Conservation (phyloP, 768 basidiomycete genomes). For the Cystofilobasidium ferigula region DNA sequence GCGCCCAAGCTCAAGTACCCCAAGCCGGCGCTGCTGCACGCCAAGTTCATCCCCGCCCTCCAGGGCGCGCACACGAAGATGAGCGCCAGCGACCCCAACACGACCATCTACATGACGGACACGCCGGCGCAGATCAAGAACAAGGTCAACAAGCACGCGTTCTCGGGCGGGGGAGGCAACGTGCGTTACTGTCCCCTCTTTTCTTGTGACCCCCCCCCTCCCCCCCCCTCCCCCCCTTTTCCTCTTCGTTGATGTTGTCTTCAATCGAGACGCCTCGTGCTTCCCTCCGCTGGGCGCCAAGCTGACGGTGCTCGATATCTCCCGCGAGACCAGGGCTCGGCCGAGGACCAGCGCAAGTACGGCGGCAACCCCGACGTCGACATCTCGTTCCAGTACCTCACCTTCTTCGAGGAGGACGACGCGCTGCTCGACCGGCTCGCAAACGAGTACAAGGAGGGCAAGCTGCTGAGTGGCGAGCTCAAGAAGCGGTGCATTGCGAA, state of each 20-base stretch:
- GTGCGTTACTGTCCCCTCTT: background rate
- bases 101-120: slow-evolving; percentile 93
- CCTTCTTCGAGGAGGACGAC: slow-evolving; percentile 92
- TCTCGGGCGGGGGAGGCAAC: slow-evolving; percentile 61
- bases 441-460: slow-evolving; percentile 85
- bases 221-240: background rate
- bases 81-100: slow-evolving; percentile 90
- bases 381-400: slow-evolving; percentile 85
- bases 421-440: slow-evolving; percentile 67
- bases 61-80: slow-evolving; percentile 98
- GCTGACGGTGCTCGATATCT: no score
- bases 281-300: no score
- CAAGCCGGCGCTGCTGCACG: slow-evolving; percentile 82
- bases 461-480: slow-evolving; percentile 75
- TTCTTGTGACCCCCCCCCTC: background rate
- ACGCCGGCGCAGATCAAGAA: slow-evolving; percentile 87
- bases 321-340: slow-evolving; percentile 53
- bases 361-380: slow-evolving; percentile 94
- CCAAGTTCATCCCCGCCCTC: slow-evolving; percentile 95
- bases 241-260: background rate
- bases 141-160: slow-evolving; percentile 91
- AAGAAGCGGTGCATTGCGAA: slow-evolving; percentile 76
- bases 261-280: no score
- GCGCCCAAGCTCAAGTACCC: slow-evolving; percentile 89
- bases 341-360: slow-evolving; percentile 76